Evolutionary conservation across 495 filamentous ascomycete species (phyloP), one percentile per base, ranked within the genome.

Genomic region (Penicillium angulare): DNA sequence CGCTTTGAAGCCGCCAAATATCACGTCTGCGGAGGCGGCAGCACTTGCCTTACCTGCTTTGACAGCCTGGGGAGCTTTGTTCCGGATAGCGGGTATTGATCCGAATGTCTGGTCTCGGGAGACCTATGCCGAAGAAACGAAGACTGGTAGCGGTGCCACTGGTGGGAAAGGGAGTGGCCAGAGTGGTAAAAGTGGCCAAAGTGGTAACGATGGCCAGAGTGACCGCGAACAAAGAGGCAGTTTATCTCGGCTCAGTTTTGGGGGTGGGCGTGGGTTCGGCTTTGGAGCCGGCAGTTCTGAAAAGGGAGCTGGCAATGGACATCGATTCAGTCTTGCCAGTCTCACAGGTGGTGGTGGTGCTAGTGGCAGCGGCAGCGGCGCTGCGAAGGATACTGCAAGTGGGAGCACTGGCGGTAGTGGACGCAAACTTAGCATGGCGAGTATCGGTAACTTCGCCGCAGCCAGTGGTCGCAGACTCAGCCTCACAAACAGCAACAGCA

Each of bases 11-110:
- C 79, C 81, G 7, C 52, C 50, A 18, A 75, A 68, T 47, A 62
- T 83, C 35, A 63, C 52, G 7, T 76, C 74, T 45, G 71, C 66
- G 9, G 72, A 83, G 40, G 76, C 76, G 13, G 79, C 79, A 3
- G 67, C 75, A 0, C 69, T 83, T 16, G 81, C 83, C 0, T 52
- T 84, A 41, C 73, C 74, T 1, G 77, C 71, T 12, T 53, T 80
- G 38, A 83, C 77, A 36, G 83, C 79, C 4, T 85, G 74, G 74
- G 79, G 84, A 50, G 79, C 76, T 7, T 66, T 86, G n/a, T 85
- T 85, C 54, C 65, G 60, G 12, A 75, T 82, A 59, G 74, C 64
- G 3, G 70, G 67, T 13, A 41, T 74, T 33, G 51, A 74, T 45
- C 60, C 66, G 16, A 52, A 60, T 31, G 31, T 50, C 2, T 43